phyloP scores from a whole-genome alignment of 345 rosid genomes.

The Eucalyptus pauciflora region DNA sequence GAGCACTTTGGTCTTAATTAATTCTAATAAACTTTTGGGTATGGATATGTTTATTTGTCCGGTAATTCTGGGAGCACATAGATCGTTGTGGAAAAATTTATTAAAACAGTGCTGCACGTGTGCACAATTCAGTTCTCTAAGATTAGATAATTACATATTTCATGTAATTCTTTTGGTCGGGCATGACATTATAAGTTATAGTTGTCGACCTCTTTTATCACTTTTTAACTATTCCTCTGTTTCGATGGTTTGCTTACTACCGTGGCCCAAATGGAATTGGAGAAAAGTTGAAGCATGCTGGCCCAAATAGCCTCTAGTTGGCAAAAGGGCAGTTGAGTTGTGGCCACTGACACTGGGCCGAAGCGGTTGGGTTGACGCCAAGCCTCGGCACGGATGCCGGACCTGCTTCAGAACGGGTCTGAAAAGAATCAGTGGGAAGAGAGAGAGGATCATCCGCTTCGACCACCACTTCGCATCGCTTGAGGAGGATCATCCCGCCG shows the following conservation, averaged over 20 bases:
- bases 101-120: not conserved
- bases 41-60: not conserved
- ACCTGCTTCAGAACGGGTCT: fast-evolving
- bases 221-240: not conserved
- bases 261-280: not conserved
- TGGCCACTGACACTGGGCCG: not conserved
- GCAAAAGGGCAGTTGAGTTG: not conserved
- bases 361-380: not conserved
- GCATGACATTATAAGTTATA: not conserved
- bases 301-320: not conserved
- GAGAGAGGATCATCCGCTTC: not conserved
- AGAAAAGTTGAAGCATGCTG: not conserved
- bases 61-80: not conserved
- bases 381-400: not conserved
- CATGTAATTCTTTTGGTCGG: not conserved
- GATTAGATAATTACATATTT: not conserved
- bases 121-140: not conserved
- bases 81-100: not conserved
- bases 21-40: not conserved
- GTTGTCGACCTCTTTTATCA: not conserved
- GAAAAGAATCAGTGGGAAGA: fast-evolving
- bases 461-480: not conserved
- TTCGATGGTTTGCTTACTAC: not conserved
- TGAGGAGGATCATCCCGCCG: not conserved
- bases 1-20: not conserved